Evolutionary conservation across 106 monocot genomes (phyloP).

Genomic region (Acorus gramineus): DNA sequence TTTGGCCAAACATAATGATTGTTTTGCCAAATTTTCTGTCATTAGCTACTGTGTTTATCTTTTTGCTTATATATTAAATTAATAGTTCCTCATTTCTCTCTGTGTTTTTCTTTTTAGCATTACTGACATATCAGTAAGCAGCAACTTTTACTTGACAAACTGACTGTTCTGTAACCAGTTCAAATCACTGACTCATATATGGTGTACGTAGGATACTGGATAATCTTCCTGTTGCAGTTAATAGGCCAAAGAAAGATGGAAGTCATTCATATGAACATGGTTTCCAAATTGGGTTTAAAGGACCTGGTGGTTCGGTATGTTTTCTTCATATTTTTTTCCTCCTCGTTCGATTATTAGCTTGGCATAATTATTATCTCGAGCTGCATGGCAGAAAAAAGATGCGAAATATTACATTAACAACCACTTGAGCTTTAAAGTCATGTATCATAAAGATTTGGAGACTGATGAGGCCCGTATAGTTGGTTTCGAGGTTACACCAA

Average conservation of each 20-base stretch:
- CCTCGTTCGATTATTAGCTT: not conserved
- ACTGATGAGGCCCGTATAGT: constrained; percentile 51
- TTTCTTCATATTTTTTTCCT: no score
- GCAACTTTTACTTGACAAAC: no score
- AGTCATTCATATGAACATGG: constrained; percentile 47
- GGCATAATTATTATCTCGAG: not conserved
- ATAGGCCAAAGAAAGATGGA: constrained; percentile 41
- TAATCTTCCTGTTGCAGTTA: constrained; percentile 66
- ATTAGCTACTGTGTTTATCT: no score
- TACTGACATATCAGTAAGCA: not conserved
- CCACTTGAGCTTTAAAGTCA: constrained; percentile 52
- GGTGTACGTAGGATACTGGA: constrained; percentile 44
- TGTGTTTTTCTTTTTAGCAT: not conserved
- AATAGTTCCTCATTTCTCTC: not conserved
- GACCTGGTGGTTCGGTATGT: not conserved
- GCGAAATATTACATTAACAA: constrained; percentile 47
- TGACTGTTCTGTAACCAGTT: no score
- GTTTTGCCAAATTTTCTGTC: no score
- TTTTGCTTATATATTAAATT: no score
- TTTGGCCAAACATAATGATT: no score
- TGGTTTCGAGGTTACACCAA: constrained; percentile 57
- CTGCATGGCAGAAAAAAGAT: constrained; percentile 27
- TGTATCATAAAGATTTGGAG: constrained; percentile 38
- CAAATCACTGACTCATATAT: not conserved
- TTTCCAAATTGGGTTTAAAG: constrained; percentile 30